Evolutionary conservation across 1,284 basidiomycete species (phyloP).

Genomic region (Coniferiporia sulphurascens): DNA sequence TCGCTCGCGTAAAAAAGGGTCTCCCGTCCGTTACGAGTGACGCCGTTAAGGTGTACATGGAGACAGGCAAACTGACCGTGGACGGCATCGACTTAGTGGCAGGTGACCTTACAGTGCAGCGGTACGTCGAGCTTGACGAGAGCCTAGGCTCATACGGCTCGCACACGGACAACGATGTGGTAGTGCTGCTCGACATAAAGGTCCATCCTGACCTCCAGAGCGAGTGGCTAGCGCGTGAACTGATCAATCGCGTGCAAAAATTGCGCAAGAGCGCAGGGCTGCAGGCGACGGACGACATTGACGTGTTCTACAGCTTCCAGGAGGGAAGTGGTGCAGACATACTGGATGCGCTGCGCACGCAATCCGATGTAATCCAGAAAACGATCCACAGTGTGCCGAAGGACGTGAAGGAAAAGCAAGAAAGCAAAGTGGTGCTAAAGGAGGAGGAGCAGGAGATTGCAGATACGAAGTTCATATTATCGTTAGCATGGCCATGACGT

Average conservation of each 20-base stretch:
- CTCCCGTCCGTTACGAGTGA: constrained; percentile 81
- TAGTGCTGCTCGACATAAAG: constrained; percentile 87
- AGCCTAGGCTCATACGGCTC: constrained; percentile 65
- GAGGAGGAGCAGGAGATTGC: constrained; percentile 88
- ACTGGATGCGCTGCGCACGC: constrained; percentile 63
- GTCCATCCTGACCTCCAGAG: constrained; percentile 83
- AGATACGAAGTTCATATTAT: constrained; percentile 75
- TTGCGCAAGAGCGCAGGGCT: constrained; percentile 94
- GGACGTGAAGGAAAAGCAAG: constrained; percentile 51
- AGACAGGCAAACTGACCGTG: constrained; percentile 76
- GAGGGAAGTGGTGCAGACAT: constrained; percentile 64
- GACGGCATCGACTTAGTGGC: constrained; percentile 87
- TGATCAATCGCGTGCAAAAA: constrained; percentile 94
- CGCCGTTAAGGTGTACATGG: constrained; percentile 76
- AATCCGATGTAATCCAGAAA: constrained; percentile 71
- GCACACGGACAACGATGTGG: constrained; percentile 92
- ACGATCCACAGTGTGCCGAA: constrained; percentile 73
- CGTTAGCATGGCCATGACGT: constrained; percentile 43
- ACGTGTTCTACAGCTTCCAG: constrained; percentile 85
- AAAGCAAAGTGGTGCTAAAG: constrained; percentile 50
- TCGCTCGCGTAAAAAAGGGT: constrained; percentile 86
- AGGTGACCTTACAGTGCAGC: constrained; percentile 88
- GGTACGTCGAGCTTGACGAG: constrained; percentile 80
- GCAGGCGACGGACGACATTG: constrained; percentile 91
- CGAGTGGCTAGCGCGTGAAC: constrained; percentile 86